Evolutionary conservation across 352 stramenopile genomes (phyloP), one percentile per base, ranked within the genome.

Genomic region (Globisporangium polare): DNA sequence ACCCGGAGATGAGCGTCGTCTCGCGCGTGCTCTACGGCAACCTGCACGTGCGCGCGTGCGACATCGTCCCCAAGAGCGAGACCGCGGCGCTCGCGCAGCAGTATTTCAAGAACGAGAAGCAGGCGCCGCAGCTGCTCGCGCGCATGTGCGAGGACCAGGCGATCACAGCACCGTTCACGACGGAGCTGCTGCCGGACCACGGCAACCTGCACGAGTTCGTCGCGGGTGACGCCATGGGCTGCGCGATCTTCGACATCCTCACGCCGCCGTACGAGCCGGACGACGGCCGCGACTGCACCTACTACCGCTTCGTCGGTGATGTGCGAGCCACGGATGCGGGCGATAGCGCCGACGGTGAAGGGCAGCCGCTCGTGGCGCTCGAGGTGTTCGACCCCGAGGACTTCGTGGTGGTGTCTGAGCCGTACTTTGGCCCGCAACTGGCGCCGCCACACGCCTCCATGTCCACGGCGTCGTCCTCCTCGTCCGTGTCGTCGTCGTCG

Each of bases 241-340:
- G 86, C 53, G 86, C 86, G 5, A 88, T 95, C 59, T 83, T 95
- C 43, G 86, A 95, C 74, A 90, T 95, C 57, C 80, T 92, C 53
- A 92, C 83, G 22, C 86, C 86, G n/a, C 86, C 86, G 5, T 95
- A 95, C 64, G 79, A 92, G 51, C 63, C 75, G 6, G 73, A 78
- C 13, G 74, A 76, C 24, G 83, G 75, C 20, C 77, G 83, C 2
- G 80, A 92, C 65, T 92, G 83, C 61, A 88, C 80, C 10, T 92
- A 92, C 69, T 92, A 80, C 67, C 82, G 80, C 18, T 62, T 80
- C 43, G 68, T 86, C 2, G 56, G 75, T n/a, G 55, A 60, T 12
- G 61, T 69, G 15, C 35, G 31, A 24, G 17, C 22, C 26, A 57
- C n/a, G 56, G 46, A 64, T n/a, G 57, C 60, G 29, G 29, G 29